Percentiles rank a stretch among this genome's conserved stretches.
Conservation (phyloP, 2,329 filamentous ascomycete genomes). For the Penicillium sp. region DNA sequence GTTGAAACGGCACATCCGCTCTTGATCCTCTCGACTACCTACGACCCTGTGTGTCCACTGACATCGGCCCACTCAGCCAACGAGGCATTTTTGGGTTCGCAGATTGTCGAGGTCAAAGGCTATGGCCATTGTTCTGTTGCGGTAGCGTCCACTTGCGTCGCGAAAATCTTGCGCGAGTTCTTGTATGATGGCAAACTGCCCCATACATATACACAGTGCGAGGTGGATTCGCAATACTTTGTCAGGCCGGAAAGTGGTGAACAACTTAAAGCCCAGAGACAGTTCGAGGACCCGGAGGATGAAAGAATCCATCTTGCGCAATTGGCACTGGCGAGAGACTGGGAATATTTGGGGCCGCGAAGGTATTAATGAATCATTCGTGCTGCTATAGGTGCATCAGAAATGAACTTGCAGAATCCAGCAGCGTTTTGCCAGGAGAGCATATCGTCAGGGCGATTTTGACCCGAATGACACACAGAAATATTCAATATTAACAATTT, state of each 20-base stretch:
- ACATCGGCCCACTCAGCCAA: conserved; percentile 21
- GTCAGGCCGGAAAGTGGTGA: not conserved
- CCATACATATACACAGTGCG: conserved; percentile 10
- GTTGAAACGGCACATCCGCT: conserved; percentile 23
- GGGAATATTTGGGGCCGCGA: not conserved
- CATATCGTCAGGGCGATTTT: not conserved
- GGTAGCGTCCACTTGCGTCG: conserved; percentile 20
- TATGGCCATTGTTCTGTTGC: conserved; percentile 25
- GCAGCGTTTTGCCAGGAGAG: too few relatives aligned
- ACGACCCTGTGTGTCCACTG: conserved; percentile 24
- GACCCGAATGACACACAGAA: not conserved
- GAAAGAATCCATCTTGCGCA: conserved; percentile 7
- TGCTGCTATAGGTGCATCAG: too few relatives aligned
- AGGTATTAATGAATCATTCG: too few relatives aligned
- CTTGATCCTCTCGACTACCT: conserved; percentile 24
- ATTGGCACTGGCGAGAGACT: conserved; percentile 1
- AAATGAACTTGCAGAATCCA: too few relatives aligned
- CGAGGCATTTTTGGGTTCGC: conserved; percentile 23
- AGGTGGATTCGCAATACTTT: conserved; percentile 14
- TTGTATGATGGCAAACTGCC: conserved; percentile 23
- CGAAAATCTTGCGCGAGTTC: conserved; percentile 20
- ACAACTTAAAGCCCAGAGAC: not conserved
- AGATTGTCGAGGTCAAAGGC: conserved; percentile 23
- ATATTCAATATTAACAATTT: not conserved
- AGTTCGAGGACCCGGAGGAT: conserved; percentile 8